Conservation (phyloP, 225 moss, liverwort and hornwort genomes). For the Marchantia paleacea region DNA sequence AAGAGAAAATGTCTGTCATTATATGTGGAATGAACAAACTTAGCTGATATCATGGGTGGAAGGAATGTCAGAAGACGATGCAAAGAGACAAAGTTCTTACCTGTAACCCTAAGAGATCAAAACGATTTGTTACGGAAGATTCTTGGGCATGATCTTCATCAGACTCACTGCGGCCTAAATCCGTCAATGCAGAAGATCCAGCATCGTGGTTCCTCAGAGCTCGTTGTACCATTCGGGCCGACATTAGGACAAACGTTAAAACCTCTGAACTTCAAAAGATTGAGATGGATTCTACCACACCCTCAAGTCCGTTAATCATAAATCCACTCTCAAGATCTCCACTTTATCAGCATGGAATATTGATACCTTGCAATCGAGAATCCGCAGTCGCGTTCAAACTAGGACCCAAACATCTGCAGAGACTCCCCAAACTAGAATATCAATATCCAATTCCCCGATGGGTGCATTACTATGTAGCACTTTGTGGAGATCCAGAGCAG, state of each 20-base stretch:
- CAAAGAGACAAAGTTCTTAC: conserved; percentile 33
- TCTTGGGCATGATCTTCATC: conserved; percentile 46
- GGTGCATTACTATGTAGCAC: neutral
- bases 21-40: too few relatives aligned
- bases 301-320: neutral
- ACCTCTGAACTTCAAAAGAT: neutral
- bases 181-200: conserved; percentile 21
- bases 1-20: too few relatives aligned
- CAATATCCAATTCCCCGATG: neutral
- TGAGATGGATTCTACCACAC: neutral
- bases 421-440: neutral
- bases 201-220: conserved; percentile 57
- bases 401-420: neutral
- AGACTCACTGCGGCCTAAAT: conserved; percentile 45
- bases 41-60: neutral
- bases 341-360: neutral
- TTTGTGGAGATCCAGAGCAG: neutral
- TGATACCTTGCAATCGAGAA: neutral
- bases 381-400: neutral
- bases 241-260: conserved; percentile 45
- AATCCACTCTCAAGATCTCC: neutral
- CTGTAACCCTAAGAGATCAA: conserved; percentile 69
- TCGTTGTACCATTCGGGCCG: conserved; percentile 78
- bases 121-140: conserved; percentile 58
- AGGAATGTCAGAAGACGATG: neutral